Percentiles rank a stretch among this genome's conserved stretches.
Conservation (phyloP, 441 rosid species). For the Euphorbia schlechtendalii region DNA sequence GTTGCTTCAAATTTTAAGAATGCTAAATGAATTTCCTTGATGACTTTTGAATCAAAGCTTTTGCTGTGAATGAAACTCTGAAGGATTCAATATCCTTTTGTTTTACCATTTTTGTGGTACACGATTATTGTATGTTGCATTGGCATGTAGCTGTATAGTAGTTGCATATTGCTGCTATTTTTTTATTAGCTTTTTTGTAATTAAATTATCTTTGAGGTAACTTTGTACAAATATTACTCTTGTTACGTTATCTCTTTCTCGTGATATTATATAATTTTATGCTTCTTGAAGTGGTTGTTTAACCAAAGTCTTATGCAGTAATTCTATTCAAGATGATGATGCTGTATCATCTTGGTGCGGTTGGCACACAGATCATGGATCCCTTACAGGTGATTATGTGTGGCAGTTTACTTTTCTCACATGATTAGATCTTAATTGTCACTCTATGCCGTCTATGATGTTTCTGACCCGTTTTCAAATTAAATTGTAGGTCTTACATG, state of each 20-base stretch:
- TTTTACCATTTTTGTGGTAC: background rate
- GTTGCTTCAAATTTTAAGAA: conserved; percentile 2
- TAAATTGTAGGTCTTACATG: conserved; percentile 81
- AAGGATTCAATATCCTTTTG: background rate
- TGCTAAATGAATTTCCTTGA: background rate
- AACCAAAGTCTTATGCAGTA: conserved; percentile 34
- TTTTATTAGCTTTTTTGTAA: background rate
- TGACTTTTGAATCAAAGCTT: background rate
- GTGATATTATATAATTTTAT: background rate
- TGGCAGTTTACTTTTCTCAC: background rate
- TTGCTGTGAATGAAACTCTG: background rate
- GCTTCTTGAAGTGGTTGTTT: conserved; percentile 16
- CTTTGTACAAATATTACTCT: too few relatives aligned
- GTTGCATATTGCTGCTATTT: background rate
- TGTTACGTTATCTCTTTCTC: background rate
- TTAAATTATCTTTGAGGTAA: background rate
- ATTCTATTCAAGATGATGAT: conserved; percentile 33
- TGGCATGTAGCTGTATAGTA: background rate
- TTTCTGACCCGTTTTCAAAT: conserved; percentile 25
- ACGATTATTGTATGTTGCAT: background rate
- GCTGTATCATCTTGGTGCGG: conserved; percentile 93
- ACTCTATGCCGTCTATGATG: background rate
- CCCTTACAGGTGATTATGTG: conserved; percentile 54
- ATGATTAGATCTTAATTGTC: background rate
- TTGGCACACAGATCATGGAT: conserved; percentile 96